Evolutionary conservation across 2,329 filamentous ascomycete genomes (phyloP).

Genomic region (Xylaria arbuscula): DNA sequence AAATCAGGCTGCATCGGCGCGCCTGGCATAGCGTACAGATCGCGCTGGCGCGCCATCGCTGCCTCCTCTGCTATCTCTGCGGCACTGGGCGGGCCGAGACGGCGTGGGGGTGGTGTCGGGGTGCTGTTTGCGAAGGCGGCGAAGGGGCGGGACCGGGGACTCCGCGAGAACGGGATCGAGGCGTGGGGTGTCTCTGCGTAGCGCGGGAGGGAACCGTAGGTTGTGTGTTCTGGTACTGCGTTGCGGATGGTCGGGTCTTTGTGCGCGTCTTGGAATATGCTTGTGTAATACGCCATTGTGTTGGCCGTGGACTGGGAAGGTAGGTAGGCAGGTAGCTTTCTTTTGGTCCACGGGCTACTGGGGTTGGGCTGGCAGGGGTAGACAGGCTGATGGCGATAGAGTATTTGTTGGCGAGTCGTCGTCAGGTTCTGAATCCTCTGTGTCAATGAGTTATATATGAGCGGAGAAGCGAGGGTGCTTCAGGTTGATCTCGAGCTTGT

Average conservation of each 20-base stretch:
- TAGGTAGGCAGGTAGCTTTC: neutral
- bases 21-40: neutral
- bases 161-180: neutral
- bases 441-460: neutral
- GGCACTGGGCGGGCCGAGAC: neutral
- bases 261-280: constrained; percentile 7
- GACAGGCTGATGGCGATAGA: neutral
- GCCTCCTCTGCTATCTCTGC: constrained; percentile 5
- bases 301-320: neutral
- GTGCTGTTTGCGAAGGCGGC: neutral
- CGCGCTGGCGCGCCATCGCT: constrained; percentile 8
- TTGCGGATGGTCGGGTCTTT: neutral
- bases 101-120: neutral
- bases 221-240: neutral
- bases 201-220: neutral
- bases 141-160: constrained; percentile 16
- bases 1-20: neutral
- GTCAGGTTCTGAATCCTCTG: neutral
- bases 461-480: no score
- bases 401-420: neutral
- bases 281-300: constrained; percentile 1
- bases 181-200: neutral
- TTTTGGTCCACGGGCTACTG: neutral
- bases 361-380: neutral
- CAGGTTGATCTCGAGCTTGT: neutral